Conservation (phyloP, 2,329 filamentous ascomycete genomes). For the Cordyceps javanica region DNA sequence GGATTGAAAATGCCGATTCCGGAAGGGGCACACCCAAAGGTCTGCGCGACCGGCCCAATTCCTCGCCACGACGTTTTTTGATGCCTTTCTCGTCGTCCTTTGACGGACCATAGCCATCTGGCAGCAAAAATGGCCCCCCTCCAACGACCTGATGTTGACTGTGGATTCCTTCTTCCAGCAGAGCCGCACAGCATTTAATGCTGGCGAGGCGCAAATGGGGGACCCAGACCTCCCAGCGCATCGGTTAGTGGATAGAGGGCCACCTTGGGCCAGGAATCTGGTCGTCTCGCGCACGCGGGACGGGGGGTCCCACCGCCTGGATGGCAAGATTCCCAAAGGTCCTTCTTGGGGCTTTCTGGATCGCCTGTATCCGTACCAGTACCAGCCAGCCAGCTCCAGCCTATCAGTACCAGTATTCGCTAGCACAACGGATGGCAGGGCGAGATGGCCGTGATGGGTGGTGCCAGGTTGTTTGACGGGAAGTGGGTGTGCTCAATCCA, state of each 20-base stretch:
- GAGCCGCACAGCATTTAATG: slow-evolving; percentile 11
- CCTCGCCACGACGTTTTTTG: background rate
- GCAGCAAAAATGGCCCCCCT: slow-evolving; percentile 3
- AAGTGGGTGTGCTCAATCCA: background rate
- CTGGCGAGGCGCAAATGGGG: slow-evolving; percentile 8
- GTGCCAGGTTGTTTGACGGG: background rate
- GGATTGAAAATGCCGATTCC: slow-evolving; percentile 6
- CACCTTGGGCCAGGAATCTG: background rate
- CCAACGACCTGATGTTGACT: slow-evolving; percentile 11
- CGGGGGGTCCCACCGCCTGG: slow-evolving; percentile 3
- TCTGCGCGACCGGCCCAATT: background rate
- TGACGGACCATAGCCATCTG: background rate
- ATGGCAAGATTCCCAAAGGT: background rate
- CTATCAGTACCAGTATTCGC: background rate
- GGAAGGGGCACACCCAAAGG: background rate
- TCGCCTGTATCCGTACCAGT: too few relatives aligned
- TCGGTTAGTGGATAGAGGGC: slow-evolving; percentile 6
- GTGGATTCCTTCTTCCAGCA: slow-evolving; percentile 11
- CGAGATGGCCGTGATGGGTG: slow-evolving; percentile 2
- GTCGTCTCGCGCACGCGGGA: background rate
- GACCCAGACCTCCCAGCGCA: slow-evolving; percentile 8
- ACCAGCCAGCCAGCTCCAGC: too few relatives aligned
- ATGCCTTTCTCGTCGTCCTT: background rate
- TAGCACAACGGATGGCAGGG: slow-evolving; percentile 5
- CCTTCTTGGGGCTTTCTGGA: slow-evolving; percentile 4